Conservation (phyloP, 352 stramenopile genomes). For the Phytophthora citricola region DNA sequence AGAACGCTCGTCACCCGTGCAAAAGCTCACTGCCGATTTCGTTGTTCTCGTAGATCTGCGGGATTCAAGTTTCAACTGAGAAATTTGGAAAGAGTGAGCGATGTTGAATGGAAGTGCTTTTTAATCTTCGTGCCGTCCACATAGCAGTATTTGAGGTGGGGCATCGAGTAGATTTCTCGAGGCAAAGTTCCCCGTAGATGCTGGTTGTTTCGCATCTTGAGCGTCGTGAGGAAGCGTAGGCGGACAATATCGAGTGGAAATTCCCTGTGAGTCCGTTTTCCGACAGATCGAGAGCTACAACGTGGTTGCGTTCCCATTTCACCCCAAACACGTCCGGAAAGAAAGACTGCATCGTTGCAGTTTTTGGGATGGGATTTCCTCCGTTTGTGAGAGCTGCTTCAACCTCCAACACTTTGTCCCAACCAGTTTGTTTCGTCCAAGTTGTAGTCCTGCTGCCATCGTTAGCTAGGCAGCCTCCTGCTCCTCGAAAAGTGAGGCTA, state of each 20-base stretch:
- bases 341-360: conserved; percentile 38
- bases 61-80: conserved; percentile 38
- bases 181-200: conserved; percentile 44
- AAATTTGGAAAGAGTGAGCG: conserved; percentile 69
- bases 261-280: conserved; percentile 55
- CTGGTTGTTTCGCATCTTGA: conserved; percentile 70
- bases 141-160: conserved; percentile 67
- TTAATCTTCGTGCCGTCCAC: conserved; percentile 59
- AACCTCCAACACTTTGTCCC: conserved; percentile 34
- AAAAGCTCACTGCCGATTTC: conserved; percentile 53
- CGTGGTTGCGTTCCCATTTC: conserved; percentile 67
- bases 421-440: conserved; percentile 53
- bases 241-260: conserved; percentile 50
- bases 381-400: conserved; percentile 13
- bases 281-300: conserved; percentile 62
- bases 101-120: conserved; percentile 52
- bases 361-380: conserved; percentile 17
- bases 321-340: conserved; percentile 49
- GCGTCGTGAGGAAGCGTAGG: conserved; percentile 54
- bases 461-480: conserved; percentile 28
- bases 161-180: conserved; percentile 44
- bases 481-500: conserved; percentile 48
- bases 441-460: conserved; percentile 10
- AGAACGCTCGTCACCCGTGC: conserved; percentile 34
- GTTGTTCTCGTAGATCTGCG: conserved; percentile 9